A percentile compares a stretch with the other conserved stretches of the same genome.
phyloP scores from a whole-genome alignment of 2,329 filamentous ascomycete species.

The Monilinia vaccinii-corymbosi region DNA sequence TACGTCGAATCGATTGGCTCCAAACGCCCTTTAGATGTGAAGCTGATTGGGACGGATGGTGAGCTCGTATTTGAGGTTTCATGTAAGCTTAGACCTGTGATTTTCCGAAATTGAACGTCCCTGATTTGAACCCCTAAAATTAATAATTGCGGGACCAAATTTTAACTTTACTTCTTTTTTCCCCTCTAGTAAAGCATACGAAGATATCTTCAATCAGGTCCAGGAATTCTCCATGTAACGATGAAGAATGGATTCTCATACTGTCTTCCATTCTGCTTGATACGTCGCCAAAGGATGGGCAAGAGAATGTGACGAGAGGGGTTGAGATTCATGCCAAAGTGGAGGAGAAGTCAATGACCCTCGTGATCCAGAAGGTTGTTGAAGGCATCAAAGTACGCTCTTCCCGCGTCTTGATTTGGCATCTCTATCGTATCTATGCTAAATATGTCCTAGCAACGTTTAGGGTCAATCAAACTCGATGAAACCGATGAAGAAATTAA shows the following conservation, averaged over 20 bases:
- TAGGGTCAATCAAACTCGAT: slow-evolving; percentile 56
- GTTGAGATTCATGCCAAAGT: slow-evolving; percentile 55
- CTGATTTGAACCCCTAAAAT: slow-evolving; percentile 16
- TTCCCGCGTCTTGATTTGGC: neutral
- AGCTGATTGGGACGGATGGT: slow-evolving; percentile 56
- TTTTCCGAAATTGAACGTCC: slow-evolving; percentile 12
- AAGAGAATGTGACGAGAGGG: slow-evolving; percentile 46
- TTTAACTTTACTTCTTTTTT: slow-evolving; percentile 9
- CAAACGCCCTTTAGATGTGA: slow-evolving; percentile 48
- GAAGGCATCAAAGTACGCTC: slow-evolving; percentile 56
- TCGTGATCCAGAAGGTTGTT: slow-evolving; percentile 57
- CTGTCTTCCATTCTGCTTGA: slow-evolving; percentile 48
- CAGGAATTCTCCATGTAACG: slow-evolving; percentile 44
- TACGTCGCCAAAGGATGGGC: slow-evolving; percentile 32
- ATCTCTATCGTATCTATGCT: slow-evolving; percentile 11
- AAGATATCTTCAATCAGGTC: slow-evolving; percentile 43
- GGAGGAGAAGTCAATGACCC: slow-evolving; percentile 42
- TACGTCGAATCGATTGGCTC: slow-evolving; percentile 44
- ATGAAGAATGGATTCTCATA: slow-evolving; percentile 58
- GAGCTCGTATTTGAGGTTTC: slow-evolving; percentile 20
- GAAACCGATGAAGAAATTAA: slow-evolving; percentile 45
- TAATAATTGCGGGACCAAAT: slow-evolving; percentile 19
- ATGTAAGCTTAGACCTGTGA: slow-evolving; percentile 23
- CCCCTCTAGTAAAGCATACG: slow-evolving; percentile 45
- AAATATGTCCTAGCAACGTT: slow-evolving; percentile 45